These are phyloP conservation scores for Auricularia auricula-judae DNA, from an alignment of 768 basidiomycete species.

Conservation along the genomic window DNA sequence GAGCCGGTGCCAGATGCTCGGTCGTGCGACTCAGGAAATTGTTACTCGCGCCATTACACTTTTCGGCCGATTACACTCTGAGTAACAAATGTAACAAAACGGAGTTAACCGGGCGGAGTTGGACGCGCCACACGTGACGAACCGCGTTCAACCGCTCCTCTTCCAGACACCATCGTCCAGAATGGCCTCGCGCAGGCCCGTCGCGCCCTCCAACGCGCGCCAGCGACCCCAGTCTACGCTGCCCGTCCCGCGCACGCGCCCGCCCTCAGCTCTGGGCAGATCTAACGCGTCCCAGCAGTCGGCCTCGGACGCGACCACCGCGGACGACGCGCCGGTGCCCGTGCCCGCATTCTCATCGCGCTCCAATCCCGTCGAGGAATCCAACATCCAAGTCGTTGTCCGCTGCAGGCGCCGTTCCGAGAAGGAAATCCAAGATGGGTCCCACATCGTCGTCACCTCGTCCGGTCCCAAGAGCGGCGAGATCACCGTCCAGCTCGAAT, in stretches of 20 bases:
- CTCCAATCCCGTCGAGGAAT: slow-evolving; percentile 36
- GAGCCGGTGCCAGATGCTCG: not conserved
- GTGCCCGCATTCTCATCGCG: not conserved
- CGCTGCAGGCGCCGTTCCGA: slow-evolving; percentile 80
- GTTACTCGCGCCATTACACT: not conserved
- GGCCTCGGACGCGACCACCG: not conserved
- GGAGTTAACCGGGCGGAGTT: not conserved
- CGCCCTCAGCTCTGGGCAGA: not conserved
- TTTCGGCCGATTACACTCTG: not conserved
- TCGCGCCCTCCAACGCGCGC: not conserved
- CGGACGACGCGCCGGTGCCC: not conserved
- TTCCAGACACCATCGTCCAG: not conserved
- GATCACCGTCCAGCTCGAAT: slow-evolving; percentile 69
- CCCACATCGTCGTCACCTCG: slow-evolving; percentile 77
- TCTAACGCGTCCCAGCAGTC: not conserved
- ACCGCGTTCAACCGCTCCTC: not conserved
- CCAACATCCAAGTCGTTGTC: slow-evolving; percentile 89
- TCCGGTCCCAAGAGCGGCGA: slow-evolving; percentile 64
- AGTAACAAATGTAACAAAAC: not conserved
- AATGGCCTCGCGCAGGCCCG: not conserved
- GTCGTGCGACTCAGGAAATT: not conserved
- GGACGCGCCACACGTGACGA: not conserved
- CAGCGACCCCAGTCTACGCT: not conserved
- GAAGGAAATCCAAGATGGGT: slow-evolving; percentile 74
- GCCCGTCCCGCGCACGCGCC: not conserved